Conservation (phyloP, 2,329 filamentous ascomycete species). For the Botrytis byssoidea region DNA sequence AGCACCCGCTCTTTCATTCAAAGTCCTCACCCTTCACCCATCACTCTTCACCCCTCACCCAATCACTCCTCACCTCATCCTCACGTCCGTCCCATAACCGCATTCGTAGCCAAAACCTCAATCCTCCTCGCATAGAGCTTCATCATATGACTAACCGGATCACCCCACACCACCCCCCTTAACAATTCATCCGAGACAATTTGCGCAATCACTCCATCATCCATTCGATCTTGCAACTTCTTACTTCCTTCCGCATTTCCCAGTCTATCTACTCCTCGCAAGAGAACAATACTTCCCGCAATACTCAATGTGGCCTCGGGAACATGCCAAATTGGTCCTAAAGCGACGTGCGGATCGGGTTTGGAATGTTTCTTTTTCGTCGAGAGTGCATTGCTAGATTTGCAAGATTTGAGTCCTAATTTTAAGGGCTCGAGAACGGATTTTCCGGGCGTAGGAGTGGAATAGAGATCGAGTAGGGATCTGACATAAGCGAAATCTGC, state of each 20-base stretch:
- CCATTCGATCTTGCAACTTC: slow-evolving; percentile 50
- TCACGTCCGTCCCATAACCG: slow-evolving; percentile 50
- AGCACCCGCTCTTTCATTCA: background rate
- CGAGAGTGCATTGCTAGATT: slow-evolving; percentile 29
- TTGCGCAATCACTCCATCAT: slow-evolving; percentile 66
- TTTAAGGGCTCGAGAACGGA: slow-evolving; percentile 24
- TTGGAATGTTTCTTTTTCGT: slow-evolving; percentile 32
- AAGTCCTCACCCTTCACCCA: too few species aligned
- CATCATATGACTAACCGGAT: slow-evolving; percentile 80
- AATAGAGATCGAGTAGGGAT: slow-evolving; percentile 69
- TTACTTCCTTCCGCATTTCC: slow-evolving; percentile 41
- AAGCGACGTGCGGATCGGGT: slow-evolving; percentile 26
- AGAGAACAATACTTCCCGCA: slow-evolving; percentile 66
- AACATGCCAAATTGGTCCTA: slow-evolving; percentile 59
- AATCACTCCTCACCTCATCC: too few species aligned
- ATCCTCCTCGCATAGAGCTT: slow-evolving; percentile 70
- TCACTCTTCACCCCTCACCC: too few species aligned
- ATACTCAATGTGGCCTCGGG: slow-evolving; percentile 66
- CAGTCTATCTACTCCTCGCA: slow-evolving; percentile 53
- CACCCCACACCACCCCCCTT: slow-evolving; percentile 72
- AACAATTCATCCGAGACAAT: slow-evolving; percentile 67
- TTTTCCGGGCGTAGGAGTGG: slow-evolving; percentile 47
- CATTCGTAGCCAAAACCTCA: slow-evolving; percentile 67
- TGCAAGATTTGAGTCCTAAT: slow-evolving; percentile 19
- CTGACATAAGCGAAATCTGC: slow-evolving; percentile 75